These are phyloP conservation scores for Psilocybe azurescens DNA, from an alignment of 768 basidiomycete genomes.

Conservation along the genomic window DNA sequence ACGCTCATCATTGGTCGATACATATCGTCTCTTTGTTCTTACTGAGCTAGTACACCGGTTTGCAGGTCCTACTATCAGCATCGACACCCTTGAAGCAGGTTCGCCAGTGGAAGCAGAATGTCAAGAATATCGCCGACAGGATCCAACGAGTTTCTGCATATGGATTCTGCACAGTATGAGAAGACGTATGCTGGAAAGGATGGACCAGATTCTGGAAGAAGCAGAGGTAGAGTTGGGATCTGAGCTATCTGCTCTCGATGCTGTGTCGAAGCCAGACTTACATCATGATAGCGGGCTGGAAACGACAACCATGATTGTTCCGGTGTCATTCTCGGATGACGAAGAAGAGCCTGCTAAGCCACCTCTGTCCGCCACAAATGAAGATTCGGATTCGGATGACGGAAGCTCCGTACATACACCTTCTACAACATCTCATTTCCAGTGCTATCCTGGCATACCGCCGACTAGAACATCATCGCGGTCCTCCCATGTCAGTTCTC, in stretches of 20 bases:
- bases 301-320: slow-evolving; percentile 35
- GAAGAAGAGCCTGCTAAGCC: slow-evolving; percentile 38
- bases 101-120: slow-evolving; percentile 11
- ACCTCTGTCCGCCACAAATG: slow-evolving; percentile 5
- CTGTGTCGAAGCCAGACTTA: neutral
- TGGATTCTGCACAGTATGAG: slow-evolving; percentile 64
- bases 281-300: slow-evolving; percentile 10
- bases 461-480: slow-evolving; percentile 15
- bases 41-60: slow-evolving; percentile 49
- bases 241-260: slow-evolving; percentile 1
- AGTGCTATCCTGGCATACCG: slow-evolving; percentile 18
- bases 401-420: slow-evolving; percentile 56
- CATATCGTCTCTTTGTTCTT: slow-evolving; percentile 67
- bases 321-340: slow-evolving; percentile 44
- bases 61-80: slow-evolving; percentile 28
- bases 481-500: slow-evolving; percentile 15
- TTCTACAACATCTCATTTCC: slow-evolving; percentile 34
- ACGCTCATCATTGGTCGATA: slow-evolving; percentile 69
- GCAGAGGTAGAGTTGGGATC: slow-evolving; percentile 25
- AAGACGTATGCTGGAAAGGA: slow-evolving; percentile 46
- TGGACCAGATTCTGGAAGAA: slow-evolving; percentile 46
- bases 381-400: slow-evolving; percentile 31
- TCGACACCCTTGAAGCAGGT: slow-evolving; percentile 22
- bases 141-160: slow-evolving; percentile 48
- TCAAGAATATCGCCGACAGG: slow-evolving; percentile 10